Base-by-base conservation (phyloP, 148 eudicot genomes). In the Selenicereus undatus region DNA sequence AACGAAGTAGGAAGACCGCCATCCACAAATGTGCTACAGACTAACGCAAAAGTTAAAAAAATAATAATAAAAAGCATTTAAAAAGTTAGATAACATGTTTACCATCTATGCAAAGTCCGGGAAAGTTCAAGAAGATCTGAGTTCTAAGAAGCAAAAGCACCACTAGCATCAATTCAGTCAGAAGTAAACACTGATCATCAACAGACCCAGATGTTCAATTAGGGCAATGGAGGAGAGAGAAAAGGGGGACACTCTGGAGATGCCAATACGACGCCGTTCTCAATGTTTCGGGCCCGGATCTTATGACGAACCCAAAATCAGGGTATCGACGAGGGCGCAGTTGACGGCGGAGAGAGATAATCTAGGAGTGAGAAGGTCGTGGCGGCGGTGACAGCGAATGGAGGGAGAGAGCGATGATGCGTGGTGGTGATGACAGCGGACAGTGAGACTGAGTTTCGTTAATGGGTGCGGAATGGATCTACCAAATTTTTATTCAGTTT, bases 61-160 rank as follows among this genome's bases (percentile, higher is more conserved):
- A 54, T 22, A 27, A 22, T 39, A 36, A 22, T n/a, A n/a, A 27
- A 35, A 27, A 12, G 60, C 51, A 70, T 30, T 18, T 8, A 51
- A 3, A 17, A 30, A 79, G 1, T 11, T 12, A 12, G 20, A 56
- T 56, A 18, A 20, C 5, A 45, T 22, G 8, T 9, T 29, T 78
- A 78, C 73, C 80, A 78, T 78, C 8, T 42, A 78, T 78, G 12
- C 73, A 35, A 78, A 42, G 73, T 66, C 18, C 16, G 22, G 58
- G 73, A 78, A 78, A 78, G 11, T 65, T 65, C 12, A 65, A 2
- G 3, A 78, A 66, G 39, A 65, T 78, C 73, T 65, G 29, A 45
- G 51, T 3, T 14, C 22, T 62, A 30, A 80, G 50, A 30, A 35
- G 6, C 71, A 26, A n/a, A 2, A 30, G 62, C 21, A 21, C 16